phyloP scores from a whole-genome alignment of 768 basidiomycete species.

The Trametes maxima region DNA sequence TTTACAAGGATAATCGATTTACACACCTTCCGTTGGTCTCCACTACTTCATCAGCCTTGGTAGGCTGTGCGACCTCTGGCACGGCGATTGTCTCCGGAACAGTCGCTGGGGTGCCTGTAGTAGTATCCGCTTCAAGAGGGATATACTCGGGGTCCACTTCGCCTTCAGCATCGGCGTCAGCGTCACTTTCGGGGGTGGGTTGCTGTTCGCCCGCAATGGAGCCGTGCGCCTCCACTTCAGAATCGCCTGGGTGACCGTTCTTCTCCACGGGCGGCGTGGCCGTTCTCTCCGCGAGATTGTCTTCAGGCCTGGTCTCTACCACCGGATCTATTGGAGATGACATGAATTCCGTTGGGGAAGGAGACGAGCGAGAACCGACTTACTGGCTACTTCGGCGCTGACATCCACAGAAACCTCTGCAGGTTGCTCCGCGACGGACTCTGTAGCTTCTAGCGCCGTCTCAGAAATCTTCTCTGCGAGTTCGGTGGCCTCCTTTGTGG shows the following conservation, averaged over 20 bases:
- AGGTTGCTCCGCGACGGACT: neutral
- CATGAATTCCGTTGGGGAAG: neutral
- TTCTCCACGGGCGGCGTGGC: too few relatives aligned
- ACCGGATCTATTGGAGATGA: too few relatives aligned
- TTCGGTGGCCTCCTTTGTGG: neutral
- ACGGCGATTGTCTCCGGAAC: neutral
- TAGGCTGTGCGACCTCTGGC: neutral
- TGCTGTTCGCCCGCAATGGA: neutral
- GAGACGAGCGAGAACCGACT: neutral
- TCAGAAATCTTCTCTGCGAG: neutral
- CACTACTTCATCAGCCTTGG: neutral
- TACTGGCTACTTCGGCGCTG: neutral
- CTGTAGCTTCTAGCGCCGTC: neutral
- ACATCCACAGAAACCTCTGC: slow-evolving; percentile 1
- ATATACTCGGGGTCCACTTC: slow-evolving; percentile 26
- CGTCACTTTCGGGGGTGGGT: neutral
- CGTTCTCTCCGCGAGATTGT: too few relatives aligned
- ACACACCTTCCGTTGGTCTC: neutral
- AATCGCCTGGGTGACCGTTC: too few relatives aligned
- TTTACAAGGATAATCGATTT: too few relatives aligned
- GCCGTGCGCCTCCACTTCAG: neutral
- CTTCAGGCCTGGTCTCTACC: neutral
- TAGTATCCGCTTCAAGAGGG: neutral
- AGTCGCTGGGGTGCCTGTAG: neutral
- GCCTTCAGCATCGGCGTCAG: slow-evolving; percentile 23